A percentile compares a stretch with the other conserved stretches of the same genome.
phyloP scores from a whole-genome alignment of 2,329 filamentous ascomycete genomes.

The Calcarisporium arbuscula region DNA sequence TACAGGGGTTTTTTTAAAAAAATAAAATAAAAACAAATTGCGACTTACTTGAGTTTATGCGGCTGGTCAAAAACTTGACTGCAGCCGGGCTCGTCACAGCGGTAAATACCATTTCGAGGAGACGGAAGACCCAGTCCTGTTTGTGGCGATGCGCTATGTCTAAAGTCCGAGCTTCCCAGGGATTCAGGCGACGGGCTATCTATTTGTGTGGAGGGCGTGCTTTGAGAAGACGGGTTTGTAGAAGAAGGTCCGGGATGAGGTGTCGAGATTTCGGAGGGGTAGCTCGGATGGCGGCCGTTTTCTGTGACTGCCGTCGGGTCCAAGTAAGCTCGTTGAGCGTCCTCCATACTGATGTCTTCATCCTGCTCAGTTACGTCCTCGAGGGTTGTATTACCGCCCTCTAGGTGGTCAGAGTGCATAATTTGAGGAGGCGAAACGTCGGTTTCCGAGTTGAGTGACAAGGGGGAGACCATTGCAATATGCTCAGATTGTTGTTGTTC shows the following conservation, averaged over 20 bases:
- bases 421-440: constrained; percentile 8
- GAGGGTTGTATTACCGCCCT: not conserved
- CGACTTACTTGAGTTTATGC: constrained; percentile 50
- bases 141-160: constrained; percentile 29
- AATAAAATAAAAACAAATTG: constrained; percentile 11
- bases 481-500: constrained; percentile 4
- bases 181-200: constrained; percentile 36
- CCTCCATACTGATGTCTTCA: constrained; percentile 17
- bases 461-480: constrained; percentile 9
- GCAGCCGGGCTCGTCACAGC: constrained; percentile 31
- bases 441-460: constrained; percentile 21
- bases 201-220: constrained; percentile 41
- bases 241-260: constrained; percentile 32
- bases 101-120: constrained; percentile 22
- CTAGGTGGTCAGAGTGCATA: constrained; percentile 21
- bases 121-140: constrained; percentile 18
- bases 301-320: constrained; percentile 16
- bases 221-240: constrained; percentile 34
- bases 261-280: constrained; percentile 36
- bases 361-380: constrained; percentile 13
- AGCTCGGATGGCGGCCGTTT: constrained; percentile 22
- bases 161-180: constrained; percentile 27
- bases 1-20: not conserved
- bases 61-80: constrained; percentile 46
- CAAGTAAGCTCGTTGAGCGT: constrained; percentile 17